Evolutionary conservation across 257 asterid genomes (phyloP).

Genomic region (Solanum verrucosum): DNA sequence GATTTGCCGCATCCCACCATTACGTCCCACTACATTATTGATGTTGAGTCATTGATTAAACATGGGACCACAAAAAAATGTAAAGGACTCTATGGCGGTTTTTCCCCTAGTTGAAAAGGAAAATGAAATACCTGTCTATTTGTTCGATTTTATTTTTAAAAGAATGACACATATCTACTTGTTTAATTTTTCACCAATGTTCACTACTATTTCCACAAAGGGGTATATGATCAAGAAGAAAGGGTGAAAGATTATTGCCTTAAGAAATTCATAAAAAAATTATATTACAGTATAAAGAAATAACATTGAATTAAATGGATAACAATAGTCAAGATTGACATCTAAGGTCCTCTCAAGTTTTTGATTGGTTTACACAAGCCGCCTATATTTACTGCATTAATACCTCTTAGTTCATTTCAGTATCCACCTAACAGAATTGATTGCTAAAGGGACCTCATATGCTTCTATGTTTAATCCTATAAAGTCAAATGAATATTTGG

Average conservation of each 20-base stretch:
- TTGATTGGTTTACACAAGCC: neutral
- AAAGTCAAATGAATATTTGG: neutral
- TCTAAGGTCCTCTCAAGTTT: neutral
- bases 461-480: neutral
- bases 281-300: neutral
- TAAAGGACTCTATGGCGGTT: neutral
- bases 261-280: neutral
- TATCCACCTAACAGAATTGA: neutral
- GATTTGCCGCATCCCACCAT: neutral
- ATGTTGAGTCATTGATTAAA: neutral
- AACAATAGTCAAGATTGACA: neutral
- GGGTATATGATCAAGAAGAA: neutral
- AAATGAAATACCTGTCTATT: rapidly evolving
- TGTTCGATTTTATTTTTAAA: no score
- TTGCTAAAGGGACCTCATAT: neutral
- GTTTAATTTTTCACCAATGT: neutral
- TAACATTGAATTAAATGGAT: neutral
- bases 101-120: neutral
- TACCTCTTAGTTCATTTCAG: neutral
- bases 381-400: neutral
- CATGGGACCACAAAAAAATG: neutral
- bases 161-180: rapidly evolving
- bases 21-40: neutral
- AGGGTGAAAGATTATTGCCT: neutral
- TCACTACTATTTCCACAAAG: neutral